Evolutionary conservation across 2,329 filamentous ascomycete genomes (phyloP), one percentile per base, ranked within the genome.

Genomic region (Hymenoscyphus linearis): DNA sequence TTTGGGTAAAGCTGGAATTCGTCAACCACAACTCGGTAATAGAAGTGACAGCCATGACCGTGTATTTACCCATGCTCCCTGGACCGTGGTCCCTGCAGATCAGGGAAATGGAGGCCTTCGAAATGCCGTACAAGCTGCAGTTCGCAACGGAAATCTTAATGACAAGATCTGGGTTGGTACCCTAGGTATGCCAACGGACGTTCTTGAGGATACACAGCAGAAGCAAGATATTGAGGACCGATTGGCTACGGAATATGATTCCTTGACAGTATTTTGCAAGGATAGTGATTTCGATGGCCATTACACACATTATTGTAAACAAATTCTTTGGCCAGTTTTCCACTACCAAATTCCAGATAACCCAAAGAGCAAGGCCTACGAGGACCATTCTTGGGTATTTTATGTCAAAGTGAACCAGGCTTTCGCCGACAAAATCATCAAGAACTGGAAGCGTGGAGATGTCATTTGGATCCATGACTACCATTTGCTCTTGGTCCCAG

Each of bases 331-430:
- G 93, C 93, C 93, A 1, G 93, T 97, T 63, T 96, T 98, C 75
- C 93, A 98, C 76, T 98, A 98, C 74, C 93, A 97, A 75, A 96
- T 98, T 62, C 95, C 93, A 0, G 95, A 98, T 73, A 96, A 96
- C 72, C 93, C 93, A 27, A 96, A 96, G 81, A 97, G 92, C 84
- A 98, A 98, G 75, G 93, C 93, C 0, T 98, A 96, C 74, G 89
- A 96, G 74, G 93, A 98, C 69, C 93, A 98, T 75, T 97, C 93
- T 0, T 98, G 93, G 91, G 84, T 92, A 68, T 96, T 91, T 78
- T 98, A 98, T 70, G 89, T 92, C 72, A 91, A 90, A 59, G 83
- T 97, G 71, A 97, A 97, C 77, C 89, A 95, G 74, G 91, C 89
- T 2, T 97, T 98, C 76, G 93, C 93, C 35, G 90, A 97, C 73